Evolutionary conservation across 2,329 filamentous ascomycete genomes (phyloP).

Genomic region (Aureobasidium sp.): DNA sequence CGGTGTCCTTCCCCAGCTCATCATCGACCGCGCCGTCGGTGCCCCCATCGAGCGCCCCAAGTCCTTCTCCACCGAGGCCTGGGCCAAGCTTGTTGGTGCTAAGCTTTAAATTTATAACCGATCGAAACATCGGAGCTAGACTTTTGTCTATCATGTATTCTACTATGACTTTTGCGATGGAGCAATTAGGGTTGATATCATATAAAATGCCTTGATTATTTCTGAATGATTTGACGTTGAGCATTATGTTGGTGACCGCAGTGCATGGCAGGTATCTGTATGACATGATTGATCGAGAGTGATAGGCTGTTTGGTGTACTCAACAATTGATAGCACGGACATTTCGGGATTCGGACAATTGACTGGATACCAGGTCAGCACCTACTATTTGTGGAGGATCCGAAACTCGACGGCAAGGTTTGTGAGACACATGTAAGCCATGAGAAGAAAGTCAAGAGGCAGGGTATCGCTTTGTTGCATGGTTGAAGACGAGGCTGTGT

Average conservation of each 20-base stretch:
- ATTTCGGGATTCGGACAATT: constrained; percentile 7
- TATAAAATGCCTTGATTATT: constrained; percentile 14
- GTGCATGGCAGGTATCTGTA: neutral
- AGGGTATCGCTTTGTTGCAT: neutral
- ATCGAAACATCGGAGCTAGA: neutral
- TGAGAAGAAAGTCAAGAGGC: neutral
- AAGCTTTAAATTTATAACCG: constrained; percentile 62
- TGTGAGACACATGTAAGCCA: constrained; percentile 1
- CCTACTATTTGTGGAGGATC: neutral
- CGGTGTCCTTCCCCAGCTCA: constrained; percentile 97
- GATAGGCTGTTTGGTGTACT: neutral
- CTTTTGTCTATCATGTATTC: constrained; percentile 10
- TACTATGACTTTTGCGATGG: constrained; percentile 15
- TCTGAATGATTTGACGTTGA: neutral
- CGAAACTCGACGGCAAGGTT: neutral
- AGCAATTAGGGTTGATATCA: constrained; percentile 15
- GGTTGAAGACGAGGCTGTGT: neutral
- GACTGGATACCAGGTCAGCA: neutral
- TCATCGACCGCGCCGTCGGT: constrained; percentile 96
- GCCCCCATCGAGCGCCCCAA: constrained; percentile 98
- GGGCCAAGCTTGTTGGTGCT: constrained; percentile 83
- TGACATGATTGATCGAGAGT: constrained; percentile 3
- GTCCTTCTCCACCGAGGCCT: constrained; percentile 96
- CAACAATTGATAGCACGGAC: constrained; percentile 3
- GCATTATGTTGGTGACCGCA: neutral